These are phyloP conservation scores for Sparassis latifolia DNA, from an alignment of 1,284 basidiomycete genomes.

Conservation along the genomic window DNA sequence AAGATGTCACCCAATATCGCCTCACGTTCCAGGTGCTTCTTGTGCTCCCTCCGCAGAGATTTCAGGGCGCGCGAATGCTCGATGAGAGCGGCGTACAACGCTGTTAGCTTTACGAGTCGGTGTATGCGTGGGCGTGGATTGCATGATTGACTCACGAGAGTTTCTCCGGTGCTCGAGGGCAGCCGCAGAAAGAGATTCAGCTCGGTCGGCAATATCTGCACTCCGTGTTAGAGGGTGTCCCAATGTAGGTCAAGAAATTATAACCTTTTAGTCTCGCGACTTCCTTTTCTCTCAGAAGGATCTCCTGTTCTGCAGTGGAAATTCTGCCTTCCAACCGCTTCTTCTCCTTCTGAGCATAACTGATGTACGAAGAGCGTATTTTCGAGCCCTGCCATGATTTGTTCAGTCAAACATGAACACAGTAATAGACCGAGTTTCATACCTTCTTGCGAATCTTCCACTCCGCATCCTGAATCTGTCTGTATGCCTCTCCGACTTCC, in stretches of 20 bases:
- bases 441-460: slow-evolving; percentile 79
- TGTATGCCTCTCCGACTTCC: slow-evolving; percentile 67
- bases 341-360: slow-evolving; percentile 84
- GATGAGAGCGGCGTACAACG: slow-evolving; percentile 73
- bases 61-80: slow-evolving; percentile 72
- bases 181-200: slow-evolving; percentile 68
- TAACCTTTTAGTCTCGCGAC: slow-evolving; percentile 60
- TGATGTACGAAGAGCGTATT: slow-evolving; percentile 84
- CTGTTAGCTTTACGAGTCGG: slow-evolving; percentile 31
- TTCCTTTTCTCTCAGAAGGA: slow-evolving; percentile 62
- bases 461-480: slow-evolving; percentile 62
- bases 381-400: slow-evolving; percentile 66
- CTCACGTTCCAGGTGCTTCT: slow-evolving; percentile 70
- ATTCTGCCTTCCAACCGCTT: slow-evolving; percentile 65
- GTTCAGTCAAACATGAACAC: not conserved
- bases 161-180: slow-evolving; percentile 77
- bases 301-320: slow-evolving; percentile 46
- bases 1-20: slow-evolving; percentile 82
- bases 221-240: not conserved
- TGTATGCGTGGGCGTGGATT: too few species aligned
- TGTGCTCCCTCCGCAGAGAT: slow-evolving; percentile 67
- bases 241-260: not conserved
- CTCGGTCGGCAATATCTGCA: slow-evolving; percentile 59
- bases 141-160: slow-evolving; percentile 57
- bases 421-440: slow-evolving; percentile 14